Base-by-base conservation (phyloP, 2,329 filamentous ascomycete species). In the Cyphellophora attinorum region DNA sequence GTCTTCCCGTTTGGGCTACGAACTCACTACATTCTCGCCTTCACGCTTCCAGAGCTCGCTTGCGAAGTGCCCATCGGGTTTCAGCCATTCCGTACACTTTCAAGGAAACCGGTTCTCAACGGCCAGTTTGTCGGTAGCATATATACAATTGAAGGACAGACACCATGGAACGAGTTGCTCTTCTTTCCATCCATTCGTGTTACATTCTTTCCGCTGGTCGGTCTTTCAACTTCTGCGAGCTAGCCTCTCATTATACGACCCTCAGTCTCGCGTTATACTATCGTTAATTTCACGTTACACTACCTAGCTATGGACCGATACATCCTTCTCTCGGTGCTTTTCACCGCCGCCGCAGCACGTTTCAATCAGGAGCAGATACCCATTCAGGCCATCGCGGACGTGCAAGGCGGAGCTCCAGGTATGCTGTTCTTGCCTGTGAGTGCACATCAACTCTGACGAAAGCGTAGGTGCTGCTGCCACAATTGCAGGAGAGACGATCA, bases 401-500 rank as follows among this genome's bases (percentile, higher is more conserved):
- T 47, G 21, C 37, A 44, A 27, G 42, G 42, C 14, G 44, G 44
- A 36, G 77, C 60, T 27, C 62, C 76, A 2, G 79, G 78, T 28
- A 25, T 8, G 21, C 21, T 8, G n/a, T 8, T 8, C n/a, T n/a
- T 25, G n/a, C 21, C 8, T 8, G n/a, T 8, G 21, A n/a, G 21
- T 8, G 8, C 8, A 25, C 21, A 8, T n/a, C n/a, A n/a, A 25
- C 21, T 25, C 21, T n/a, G 21, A 25, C n/a, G n/a, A n/a, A n/a
- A n/a, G n/a, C n/a, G n/a, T 25, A 25, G 21, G 21, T 25, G 67
- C 68, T 44, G 77, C 79, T 31, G 68, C 67, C 25, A 81, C 76
- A 29, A 70, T 83, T 37, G 72, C 75, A 27, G 78, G 78, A 34
- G 60, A 60, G 11, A 71, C 77, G 18, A 72, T 79, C 30, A 63